Conservation (phyloP, 1,284 basidiomycete genomes). For the Vanrija humicola region DNA sequence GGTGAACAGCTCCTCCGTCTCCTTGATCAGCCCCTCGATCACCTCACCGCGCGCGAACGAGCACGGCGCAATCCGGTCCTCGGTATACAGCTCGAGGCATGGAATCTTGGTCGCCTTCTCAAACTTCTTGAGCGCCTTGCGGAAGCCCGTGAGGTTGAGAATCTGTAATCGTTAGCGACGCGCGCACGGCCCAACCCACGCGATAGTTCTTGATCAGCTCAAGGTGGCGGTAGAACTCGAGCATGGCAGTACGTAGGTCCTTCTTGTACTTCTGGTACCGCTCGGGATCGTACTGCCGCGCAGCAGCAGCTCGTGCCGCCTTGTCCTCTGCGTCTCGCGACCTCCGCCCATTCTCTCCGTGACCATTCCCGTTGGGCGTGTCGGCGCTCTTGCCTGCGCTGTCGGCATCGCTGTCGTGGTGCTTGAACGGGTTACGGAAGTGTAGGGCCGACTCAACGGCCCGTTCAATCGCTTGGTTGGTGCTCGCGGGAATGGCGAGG, state of each 20-base stretch:
- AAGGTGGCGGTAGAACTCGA: constrained; percentile 75
- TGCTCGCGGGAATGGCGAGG: constrained; percentile 20
- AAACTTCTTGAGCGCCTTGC: constrained; percentile 90
- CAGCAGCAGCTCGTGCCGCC: constrained; percentile 3
- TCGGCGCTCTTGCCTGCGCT: background rate
- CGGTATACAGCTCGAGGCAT: constrained; percentile 66
- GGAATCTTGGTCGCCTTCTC: constrained; percentile 73
- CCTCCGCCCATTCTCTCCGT: background rate
- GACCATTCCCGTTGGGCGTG: background rate
- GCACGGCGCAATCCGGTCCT: constrained; percentile 60
- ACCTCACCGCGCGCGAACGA: constrained; percentile 55
- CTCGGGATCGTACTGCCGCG: constrained; percentile 59
- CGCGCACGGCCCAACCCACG: constrained; percentile 53
- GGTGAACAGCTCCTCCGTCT: constrained; percentile 71
- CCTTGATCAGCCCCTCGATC: constrained; percentile 64
- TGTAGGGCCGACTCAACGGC: constrained; percentile 17
- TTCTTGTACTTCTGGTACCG: constrained; percentile 78
- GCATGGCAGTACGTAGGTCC: constrained; percentile 71
- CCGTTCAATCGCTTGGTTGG: background rate
- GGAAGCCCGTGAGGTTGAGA: constrained; percentile 82
- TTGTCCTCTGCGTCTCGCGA: constrained; percentile 14
- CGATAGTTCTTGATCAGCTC: constrained; percentile 84
- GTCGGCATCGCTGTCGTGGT: background rate
- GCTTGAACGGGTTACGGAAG: constrained; percentile 19
- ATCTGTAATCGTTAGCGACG: constrained; percentile 52